Percentiles rank a stretch among this genome's conserved stretches.
Conservation (phyloP, 768 basidiomycete species). For the Lentinula detonsa region DNA sequence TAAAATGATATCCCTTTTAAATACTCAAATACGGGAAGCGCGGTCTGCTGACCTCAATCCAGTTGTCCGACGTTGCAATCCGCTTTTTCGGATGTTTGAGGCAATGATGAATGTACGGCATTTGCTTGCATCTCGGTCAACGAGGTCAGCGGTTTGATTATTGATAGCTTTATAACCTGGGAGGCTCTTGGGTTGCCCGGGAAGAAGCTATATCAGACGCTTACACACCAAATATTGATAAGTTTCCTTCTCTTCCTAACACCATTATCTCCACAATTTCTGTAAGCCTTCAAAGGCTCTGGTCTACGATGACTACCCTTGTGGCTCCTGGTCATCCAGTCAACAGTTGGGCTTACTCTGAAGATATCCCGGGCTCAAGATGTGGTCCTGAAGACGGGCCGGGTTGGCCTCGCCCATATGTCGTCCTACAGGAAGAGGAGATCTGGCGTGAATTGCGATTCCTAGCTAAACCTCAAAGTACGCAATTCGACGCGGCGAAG, state of each 20-base stretch:
- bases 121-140: neutral
- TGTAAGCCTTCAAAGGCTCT: constrained; percentile 1
- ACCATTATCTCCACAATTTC: neutral
- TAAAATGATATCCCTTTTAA: neutral
- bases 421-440: constrained; percentile 41
- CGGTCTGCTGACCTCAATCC: neutral
- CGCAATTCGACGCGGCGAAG: constrained; percentile 25
- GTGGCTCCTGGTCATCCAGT: neutral
- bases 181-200: neutral
- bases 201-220: neutral
- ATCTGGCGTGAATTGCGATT: constrained; percentile 47
- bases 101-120: neutral
- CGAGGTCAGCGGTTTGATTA: neutral
- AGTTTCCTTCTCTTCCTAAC: neutral
- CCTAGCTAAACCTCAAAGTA: constrained; percentile 46
- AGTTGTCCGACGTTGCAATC: neutral
- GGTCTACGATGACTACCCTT: neutral
- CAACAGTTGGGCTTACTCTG: constrained; percentile 38
- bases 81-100: neutral
- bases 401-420: constrained; percentile 53
- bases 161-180: neutral
- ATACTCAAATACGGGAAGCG: neutral
- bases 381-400: constrained; percentile 57
- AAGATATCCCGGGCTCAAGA: constrained; percentile 58
- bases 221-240: neutral